Evolutionary conservation across 2,329 filamentous ascomycete genomes (phyloP), one percentile per base, ranked within the genome.

Genomic region (Cladosporium colombiae): DNA sequence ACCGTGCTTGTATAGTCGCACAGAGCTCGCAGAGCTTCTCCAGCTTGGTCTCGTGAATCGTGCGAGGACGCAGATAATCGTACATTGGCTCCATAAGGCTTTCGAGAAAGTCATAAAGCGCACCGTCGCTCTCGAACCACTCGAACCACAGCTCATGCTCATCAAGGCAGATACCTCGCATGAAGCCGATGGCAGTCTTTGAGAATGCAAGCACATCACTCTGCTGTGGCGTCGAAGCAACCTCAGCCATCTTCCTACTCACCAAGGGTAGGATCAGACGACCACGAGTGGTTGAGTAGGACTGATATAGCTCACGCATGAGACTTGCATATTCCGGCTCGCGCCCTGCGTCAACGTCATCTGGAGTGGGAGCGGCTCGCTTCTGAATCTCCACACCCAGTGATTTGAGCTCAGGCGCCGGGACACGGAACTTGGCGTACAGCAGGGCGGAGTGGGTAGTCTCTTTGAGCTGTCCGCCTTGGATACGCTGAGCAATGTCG

Each of bases 351-450:
- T 76, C 74, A 13, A 76, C 74, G 64, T 76, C 74, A 31, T 76
- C 74, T 18, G 74, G 74, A 40, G 73, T 76, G 3, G 87, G 85
- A 1, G 87, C 84, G 13, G 86, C 87, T 71, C 88, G 81, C 74
- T 89, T 89, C 70, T 90, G 88, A 44, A 90, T 89, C 71, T 90
- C 87, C 25, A 88, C 76, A 10, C 88, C 89, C 50, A 91, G 82
- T 63, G 84, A 82, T 74, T 90, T 89, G 63, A 91, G 77, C 68
- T 89, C 86, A 3, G 86, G 82, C 2, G 89, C 89, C 53, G 85
- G 86, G 27, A 89, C 86, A 29, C 88, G 82, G 68, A 91, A 91
- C 70, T 91, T 91, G 23, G 89, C 88, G 71, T 91, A 91, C 1
- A 91, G 78, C 10, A 91, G 77, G 11, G 89, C 87, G 25, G 89